A percentile compares a stretch with the other conserved stretches of the same genome.
phyloP scores from a whole-genome alignment of 140 eudicot species.

The Ambrosia hybrid region DNA sequence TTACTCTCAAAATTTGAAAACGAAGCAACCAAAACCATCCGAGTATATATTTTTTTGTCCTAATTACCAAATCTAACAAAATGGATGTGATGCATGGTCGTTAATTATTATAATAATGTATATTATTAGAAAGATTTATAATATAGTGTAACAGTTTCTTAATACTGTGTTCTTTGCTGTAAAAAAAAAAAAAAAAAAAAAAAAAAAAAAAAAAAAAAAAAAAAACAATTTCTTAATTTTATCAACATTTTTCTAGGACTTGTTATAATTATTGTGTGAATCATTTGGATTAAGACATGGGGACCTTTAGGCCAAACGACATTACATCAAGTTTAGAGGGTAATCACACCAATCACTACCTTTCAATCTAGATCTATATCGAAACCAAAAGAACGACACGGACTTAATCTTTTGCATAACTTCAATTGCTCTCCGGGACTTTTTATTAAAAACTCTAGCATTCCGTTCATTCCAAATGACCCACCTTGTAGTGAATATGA shows the following conservation, averaged over 20 bases:
- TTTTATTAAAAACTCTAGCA: too few species aligned
- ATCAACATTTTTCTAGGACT: background rate
- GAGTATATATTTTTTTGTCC: conserved; percentile 1
- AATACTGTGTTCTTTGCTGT: background rate
- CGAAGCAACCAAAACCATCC: conserved; percentile 10
- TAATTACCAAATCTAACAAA: conserved; percentile 19
- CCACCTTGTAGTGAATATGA: too few species aligned
- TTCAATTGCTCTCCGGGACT: too few species aligned
- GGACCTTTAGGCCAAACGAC: too few species aligned
- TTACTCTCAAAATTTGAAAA: conserved; percentile 10
- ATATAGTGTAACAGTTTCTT: background rate
- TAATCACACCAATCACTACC: too few species aligned
- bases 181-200: too few species aligned
- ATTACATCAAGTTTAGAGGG: too few species aligned
- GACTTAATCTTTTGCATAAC: too few species aligned
- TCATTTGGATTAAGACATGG: background rate
- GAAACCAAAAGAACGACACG: too few species aligned
- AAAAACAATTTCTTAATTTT: background rate
- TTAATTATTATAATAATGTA: background rate
- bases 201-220: too few species aligned
- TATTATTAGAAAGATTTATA: background rate
- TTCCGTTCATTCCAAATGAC: too few species aligned
- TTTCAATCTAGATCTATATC: too few species aligned
- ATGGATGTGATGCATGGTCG: conserved; percentile 15
- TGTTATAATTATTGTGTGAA: background rate